Conservation (phyloP, 2,329 filamentous ascomycete genomes). For the Rachicladosporium sp. region DNA sequence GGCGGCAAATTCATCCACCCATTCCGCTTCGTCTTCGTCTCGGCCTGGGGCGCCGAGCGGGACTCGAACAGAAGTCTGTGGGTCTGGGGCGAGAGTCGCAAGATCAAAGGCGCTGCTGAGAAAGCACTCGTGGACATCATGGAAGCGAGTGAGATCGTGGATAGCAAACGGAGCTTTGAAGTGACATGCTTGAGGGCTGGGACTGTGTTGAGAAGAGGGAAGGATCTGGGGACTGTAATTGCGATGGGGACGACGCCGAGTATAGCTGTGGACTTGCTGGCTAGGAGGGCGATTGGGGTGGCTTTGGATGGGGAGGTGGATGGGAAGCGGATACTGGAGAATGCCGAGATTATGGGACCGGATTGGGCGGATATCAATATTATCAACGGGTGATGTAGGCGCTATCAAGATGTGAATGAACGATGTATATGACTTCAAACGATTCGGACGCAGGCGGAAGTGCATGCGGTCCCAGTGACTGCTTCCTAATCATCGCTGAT, state of each 20-base stretch:
- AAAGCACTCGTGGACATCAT: conserved; percentile 23
- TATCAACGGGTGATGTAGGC: conserved; percentile 3
- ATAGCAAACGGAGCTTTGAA: conserved; percentile 23
- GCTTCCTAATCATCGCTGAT: too few relatives aligned
- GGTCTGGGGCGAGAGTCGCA: conserved; percentile 21
- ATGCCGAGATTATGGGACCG: conserved; percentile 23
- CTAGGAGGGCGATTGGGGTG: conserved; percentile 18
- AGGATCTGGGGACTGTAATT: conserved; percentile 12
- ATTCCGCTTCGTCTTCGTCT: conserved; percentile 34
- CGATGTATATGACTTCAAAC: too few relatives aligned
- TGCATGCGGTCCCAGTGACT: too few relatives aligned
- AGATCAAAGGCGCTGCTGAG: conserved; percentile 27
- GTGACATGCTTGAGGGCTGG: conserved; percentile 23
- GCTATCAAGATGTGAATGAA: too few relatives aligned
- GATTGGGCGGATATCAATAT: conserved; percentile 25
- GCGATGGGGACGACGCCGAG: conserved; percentile 9
- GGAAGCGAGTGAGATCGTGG: conserved; percentile 16
- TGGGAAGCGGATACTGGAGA: conserved; percentile 24
- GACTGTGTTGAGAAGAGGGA: conserved; percentile 18
- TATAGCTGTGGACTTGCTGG: conserved; percentile 22
- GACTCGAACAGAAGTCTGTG: conserved; percentile 28
- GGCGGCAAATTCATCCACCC: conserved; percentile 10
- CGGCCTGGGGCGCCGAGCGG: conserved; percentile 27
- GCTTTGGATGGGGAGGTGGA: conserved; percentile 19
- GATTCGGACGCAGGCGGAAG: too few relatives aligned